A percentile compares a stretch with the other conserved stretches of the same genome.
phyloP scores from a whole-genome alignment of 805 yeast species.

The Nakazawaea laoshanensis region DNA sequence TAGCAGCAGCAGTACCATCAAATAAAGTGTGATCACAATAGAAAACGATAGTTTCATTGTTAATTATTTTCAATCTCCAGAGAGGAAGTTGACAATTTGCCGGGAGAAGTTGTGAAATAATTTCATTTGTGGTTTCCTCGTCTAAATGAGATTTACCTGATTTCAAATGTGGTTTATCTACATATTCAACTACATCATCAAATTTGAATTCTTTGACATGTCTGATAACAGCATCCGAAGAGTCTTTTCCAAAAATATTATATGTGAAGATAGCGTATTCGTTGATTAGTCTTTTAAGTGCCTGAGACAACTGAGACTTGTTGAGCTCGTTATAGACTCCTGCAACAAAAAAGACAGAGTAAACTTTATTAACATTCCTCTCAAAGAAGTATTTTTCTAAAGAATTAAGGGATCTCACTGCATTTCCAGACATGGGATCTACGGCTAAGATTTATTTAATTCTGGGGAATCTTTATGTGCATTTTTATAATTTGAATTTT shows the following conservation, averaged over 20 bases:
- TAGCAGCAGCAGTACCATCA: conserved; percentile 25
- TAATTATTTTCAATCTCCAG: conserved; percentile 16
- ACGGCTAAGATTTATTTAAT: too few species aligned
- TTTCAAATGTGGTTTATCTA: not conserved
- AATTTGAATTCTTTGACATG: not conserved
- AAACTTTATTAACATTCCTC: conserved; percentile 1
- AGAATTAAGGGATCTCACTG: too few species aligned
- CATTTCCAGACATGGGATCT: too few species aligned
- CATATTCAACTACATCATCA: conserved; percentile 5
- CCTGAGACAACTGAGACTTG: conserved; percentile 7
- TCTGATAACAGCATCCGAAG: not conserved
- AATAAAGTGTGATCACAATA: conserved; percentile 22
- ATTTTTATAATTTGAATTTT: too few species aligned
- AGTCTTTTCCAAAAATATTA: conserved; percentile 1
- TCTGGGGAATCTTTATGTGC: too few species aligned
- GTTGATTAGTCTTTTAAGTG: conserved; percentile 12
- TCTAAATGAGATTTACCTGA: not conserved
- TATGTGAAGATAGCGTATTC: conserved; percentile 8
- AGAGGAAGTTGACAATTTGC: conserved; percentile 11
- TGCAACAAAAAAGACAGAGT: conserved; percentile 7
- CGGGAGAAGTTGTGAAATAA: not conserved
- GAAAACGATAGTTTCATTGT: conserved; percentile 13
- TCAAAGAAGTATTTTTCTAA: conserved; percentile 8
- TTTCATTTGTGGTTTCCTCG: not conserved
- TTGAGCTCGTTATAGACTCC: conserved; percentile 3